These are phyloP conservation scores for Nigrospora osmanthi DNA, from an alignment of 2,329 filamentous ascomycete genomes.

Conservation along the genomic window DNA sequence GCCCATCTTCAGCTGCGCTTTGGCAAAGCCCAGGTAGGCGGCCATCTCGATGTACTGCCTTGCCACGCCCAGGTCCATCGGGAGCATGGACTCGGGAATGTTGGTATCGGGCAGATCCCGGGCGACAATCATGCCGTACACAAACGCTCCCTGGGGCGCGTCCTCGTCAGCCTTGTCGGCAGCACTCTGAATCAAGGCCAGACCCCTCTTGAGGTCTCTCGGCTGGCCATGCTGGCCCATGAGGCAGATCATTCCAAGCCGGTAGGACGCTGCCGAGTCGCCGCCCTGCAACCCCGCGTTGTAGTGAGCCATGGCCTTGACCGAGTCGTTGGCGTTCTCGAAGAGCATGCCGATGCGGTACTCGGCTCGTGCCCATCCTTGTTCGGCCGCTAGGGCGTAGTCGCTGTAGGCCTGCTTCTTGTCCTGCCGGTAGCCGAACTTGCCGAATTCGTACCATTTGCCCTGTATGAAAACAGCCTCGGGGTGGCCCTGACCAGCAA, in stretches of 20 bases:
- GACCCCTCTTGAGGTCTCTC: conserved; percentile 69
- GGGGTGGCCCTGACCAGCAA: conserved; percentile 86
- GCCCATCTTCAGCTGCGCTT: conserved; percentile 95
- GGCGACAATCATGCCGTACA: conserved; percentile 90
- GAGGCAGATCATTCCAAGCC: conserved; percentile 95
- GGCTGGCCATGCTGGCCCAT: conserved; percentile 86
- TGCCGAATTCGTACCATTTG: conserved; percentile 98
- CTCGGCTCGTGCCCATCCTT: conserved; percentile 80
- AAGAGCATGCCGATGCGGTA: conserved; percentile 98
- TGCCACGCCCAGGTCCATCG: conserved; percentile 64
- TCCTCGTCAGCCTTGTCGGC: conserved; percentile 91
- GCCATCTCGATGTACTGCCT: conserved; percentile 92
- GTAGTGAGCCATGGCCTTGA: conserved; percentile 88
- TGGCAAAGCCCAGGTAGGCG: conserved; percentile 90
- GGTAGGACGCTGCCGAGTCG: conserved; percentile 81
- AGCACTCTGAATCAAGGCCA: conserved; percentile 76
- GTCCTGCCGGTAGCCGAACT: conserved; percentile 83
- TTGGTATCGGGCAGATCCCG: conserved; percentile 85
- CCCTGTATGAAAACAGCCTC: conserved; percentile 90
- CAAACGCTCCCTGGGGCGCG: conserved; percentile 90
- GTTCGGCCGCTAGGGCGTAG: conserved; percentile 57
- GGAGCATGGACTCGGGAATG: conserved; percentile 63
- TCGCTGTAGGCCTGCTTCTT: conserved; percentile 89
- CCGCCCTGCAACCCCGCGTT: conserved; percentile 68
- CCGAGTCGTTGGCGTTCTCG: conserved; percentile 86